A percentile compares a stretch with the other conserved stretches of the same genome.
These are phyloP conservation scores for Solanum virginianum DNA, from an alignment of 257 asterid genomes.

Conservation along the genomic window DNA sequence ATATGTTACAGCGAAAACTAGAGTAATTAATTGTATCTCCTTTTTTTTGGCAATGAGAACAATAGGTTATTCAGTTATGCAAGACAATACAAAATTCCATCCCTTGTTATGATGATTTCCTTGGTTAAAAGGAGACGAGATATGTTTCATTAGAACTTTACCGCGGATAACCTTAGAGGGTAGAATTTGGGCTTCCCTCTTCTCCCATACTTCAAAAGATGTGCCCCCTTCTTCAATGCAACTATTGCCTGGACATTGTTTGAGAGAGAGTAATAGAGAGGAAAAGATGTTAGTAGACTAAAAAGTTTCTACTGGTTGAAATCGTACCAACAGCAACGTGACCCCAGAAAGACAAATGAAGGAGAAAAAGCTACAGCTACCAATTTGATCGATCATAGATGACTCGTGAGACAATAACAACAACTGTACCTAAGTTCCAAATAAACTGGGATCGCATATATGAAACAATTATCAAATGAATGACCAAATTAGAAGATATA, in stretches of 20 bases:
- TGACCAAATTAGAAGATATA: neutral
- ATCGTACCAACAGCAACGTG: neutral
- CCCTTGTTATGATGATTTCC: neutral
- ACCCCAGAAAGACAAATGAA: neutral
- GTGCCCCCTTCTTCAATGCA: slow-evolving; percentile 40
- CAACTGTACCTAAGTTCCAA: neutral
- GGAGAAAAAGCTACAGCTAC: neutral
- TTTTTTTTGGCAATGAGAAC: neutral
- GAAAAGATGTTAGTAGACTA: neutral
- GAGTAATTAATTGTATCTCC: neutral
- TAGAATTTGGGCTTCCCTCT: slow-evolving; percentile 45
- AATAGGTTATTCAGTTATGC: neutral
- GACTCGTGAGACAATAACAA: neutral
- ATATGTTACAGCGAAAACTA: neutral
- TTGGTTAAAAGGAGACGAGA: neutral
- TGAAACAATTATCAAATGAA: neutral
- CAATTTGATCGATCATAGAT: neutral
- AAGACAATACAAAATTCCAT: neutral
- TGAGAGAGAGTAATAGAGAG: neutral
- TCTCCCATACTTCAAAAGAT: slow-evolving; percentile 30
- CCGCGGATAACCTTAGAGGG: slow-evolving; percentile 41
- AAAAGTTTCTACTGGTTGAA: neutral
- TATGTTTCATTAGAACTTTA: neutral
- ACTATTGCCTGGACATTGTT: slow-evolving; percentile 31
- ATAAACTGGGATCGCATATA: neutral